A percentile compares a stretch with the other conserved stretches of the same genome.
Evolutionary conservation across 768 basidiomycete genomes (phyloP).

Genomic region (Phlebiopsis flavidoalba): DNA sequence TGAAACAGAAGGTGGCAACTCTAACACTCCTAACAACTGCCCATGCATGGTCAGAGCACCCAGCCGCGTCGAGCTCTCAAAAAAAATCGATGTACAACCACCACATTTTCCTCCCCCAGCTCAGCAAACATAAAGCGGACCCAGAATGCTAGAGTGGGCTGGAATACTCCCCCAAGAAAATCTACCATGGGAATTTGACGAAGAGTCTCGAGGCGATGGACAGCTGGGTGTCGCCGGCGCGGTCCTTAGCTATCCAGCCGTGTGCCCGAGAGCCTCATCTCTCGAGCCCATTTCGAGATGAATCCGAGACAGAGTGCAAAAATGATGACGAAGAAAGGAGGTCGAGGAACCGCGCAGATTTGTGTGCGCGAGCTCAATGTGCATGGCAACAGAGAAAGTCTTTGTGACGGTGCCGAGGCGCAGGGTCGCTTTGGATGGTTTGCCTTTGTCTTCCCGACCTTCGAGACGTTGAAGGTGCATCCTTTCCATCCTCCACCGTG

Average conservation of each 20-base stretch:
- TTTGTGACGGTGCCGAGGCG: constrained; percentile 38
- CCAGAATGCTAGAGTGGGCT: constrained; percentile 49
- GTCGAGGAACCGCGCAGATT: constrained; percentile 19
- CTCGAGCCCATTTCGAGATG: constrained; percentile 5
- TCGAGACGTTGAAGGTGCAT: constrained; percentile 54
- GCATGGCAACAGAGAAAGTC: constrained; percentile 30
- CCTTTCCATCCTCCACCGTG: not conserved
- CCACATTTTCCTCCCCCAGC: constrained; percentile 58
- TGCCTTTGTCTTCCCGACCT: constrained; percentile 58
- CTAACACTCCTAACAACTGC: not conserved
- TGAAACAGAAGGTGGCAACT: too few relatives aligned
- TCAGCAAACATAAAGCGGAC: constrained; percentile 36
- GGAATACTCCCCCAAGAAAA: constrained; percentile 25
- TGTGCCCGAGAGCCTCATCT: constrained; percentile 29
- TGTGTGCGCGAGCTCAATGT: constrained; percentile 40
- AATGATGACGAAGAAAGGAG: not conserved
- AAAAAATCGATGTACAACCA: constrained; percentile 68
- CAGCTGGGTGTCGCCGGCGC: constrained; percentile 48
- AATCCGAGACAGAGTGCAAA: not conserved
- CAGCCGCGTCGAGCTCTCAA: not conserved
- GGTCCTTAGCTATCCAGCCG: constrained; percentile 63
- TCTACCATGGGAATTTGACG: constrained; percentile 54
- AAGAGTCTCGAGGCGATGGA: constrained; percentile 64
- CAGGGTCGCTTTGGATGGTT: constrained; percentile 60
- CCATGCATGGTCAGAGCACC: not conserved